These are phyloP conservation scores for Suhomyces yuchorum DNA, from an alignment of 1,139 yeast species.

Conservation along the genomic window DNA sequence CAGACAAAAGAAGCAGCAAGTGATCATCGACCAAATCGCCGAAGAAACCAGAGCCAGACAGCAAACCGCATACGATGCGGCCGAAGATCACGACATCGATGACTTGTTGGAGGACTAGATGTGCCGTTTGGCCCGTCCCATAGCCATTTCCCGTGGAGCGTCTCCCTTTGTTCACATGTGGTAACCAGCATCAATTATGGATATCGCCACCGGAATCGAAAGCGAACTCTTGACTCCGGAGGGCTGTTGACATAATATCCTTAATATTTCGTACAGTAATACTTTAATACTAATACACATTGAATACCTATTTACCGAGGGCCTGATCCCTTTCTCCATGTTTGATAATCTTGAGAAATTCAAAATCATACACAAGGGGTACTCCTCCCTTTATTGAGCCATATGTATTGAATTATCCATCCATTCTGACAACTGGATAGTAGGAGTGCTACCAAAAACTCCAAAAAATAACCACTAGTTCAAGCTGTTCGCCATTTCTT, in stretches of 20 bases:
- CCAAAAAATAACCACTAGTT: too few relatives aligned
- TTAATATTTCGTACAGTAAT: not conserved
- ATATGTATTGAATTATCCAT: too few relatives aligned
- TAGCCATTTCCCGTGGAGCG: not conserved
- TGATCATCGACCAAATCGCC: constrained; percentile 50
- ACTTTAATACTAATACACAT: not conserved
- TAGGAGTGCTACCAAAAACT: too few relatives aligned
- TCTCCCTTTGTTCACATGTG: not conserved
- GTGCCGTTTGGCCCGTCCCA: not conserved
- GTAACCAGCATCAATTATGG: not conserved
- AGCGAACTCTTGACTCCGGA: not conserved
- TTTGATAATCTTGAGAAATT: too few relatives aligned
- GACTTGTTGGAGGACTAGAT: constrained; percentile 59
- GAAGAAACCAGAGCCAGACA: constrained; percentile 45
- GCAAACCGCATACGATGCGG: constrained; percentile 53
- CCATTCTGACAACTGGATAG: too few relatives aligned
- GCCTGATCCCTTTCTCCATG: too few relatives aligned
- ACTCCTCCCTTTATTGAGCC: too few relatives aligned
- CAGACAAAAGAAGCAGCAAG: constrained; percentile 55
- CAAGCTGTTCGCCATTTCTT: too few relatives aligned
- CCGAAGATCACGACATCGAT: constrained; percentile 67
- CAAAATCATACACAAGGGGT: too few relatives aligned
- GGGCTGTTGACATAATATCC: not conserved
- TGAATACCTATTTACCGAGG: not conserved
- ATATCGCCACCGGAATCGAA: not conserved